Percentiles rank a stretch among this genome's conserved stretches.
Conservation (phyloP, 345 rosid genomes). For the Brassica cretica region DNA sequence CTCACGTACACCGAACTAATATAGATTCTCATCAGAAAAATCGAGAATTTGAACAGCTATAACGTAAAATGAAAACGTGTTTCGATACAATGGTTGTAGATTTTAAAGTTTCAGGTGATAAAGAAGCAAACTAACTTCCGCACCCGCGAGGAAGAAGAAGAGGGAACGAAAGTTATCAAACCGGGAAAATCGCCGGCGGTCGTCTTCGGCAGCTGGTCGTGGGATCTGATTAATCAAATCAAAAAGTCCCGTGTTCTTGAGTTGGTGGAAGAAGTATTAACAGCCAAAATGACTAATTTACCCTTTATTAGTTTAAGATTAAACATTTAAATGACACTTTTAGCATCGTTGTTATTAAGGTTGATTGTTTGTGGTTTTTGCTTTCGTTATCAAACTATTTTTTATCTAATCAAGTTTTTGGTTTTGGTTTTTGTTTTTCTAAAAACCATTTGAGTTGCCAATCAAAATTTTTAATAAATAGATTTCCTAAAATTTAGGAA, state of each 20-base stretch:
- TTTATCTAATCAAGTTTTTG: too few species aligned
- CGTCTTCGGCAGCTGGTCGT: constrained; percentile 24
- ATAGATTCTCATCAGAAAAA: background rate
- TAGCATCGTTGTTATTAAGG: background rate
- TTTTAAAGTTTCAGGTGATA: background rate
- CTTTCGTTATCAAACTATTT: too few species aligned
- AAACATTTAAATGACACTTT: background rate
- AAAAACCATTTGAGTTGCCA: too few species aligned
- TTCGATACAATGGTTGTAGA: background rate
- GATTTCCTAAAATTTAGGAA: too few species aligned
- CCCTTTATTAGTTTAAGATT: background rate
- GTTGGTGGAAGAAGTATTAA: constrained; percentile 29
- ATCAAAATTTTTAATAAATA: too few species aligned
- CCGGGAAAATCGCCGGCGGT: constrained; percentile 28
- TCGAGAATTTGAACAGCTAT: background rate
- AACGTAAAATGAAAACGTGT: background rate
- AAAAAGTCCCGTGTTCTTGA: constrained; percentile 14
- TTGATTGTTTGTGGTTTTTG: too few species aligned
- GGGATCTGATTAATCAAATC: constrained; percentile 10
- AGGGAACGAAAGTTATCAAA: background rate
- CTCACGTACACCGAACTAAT: background rate
- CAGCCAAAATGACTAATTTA: background rate
- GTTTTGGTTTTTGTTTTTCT: too few species aligned
- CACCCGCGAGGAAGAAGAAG: background rate
- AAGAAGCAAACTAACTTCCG: background rate